A percentile compares a stretch with the other conserved stretches of the same genome.
Conservation (phyloP, 257 asterid species). For the Plantago major region DNA sequence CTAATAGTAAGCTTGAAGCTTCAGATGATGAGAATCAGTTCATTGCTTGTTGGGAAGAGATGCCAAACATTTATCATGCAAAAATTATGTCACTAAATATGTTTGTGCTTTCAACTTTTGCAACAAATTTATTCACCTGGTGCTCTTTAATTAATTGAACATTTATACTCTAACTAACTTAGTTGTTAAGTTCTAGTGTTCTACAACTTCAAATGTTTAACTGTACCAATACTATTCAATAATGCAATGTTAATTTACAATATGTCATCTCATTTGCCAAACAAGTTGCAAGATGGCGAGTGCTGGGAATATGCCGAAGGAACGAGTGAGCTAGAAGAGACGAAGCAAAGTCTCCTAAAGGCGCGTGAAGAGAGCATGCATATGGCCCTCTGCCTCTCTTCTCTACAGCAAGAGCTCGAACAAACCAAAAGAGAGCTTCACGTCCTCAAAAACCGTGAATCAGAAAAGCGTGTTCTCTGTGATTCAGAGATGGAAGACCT, state of each 20-base stretch:
- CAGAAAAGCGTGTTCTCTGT: slow-evolving; percentile 5
- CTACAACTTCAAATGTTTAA: too few relatives aligned
- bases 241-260: neutral
- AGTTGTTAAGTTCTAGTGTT: too few relatives aligned
- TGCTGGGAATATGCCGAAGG: slow-evolving; percentile 15
- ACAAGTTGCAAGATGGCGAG: slow-evolving; percentile 43
- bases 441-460: slow-evolving; percentile 27
- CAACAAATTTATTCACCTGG: too few relatives aligned
- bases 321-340: slow-evolving; percentile 49
- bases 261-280: neutral
- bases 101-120: too few relatives aligned
- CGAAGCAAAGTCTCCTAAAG: slow-evolving; percentile 62
- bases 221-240: too few relatives aligned
- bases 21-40: too few relatives aligned
- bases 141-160: too few relatives aligned
- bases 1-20: neutral
- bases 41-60: too few relatives aligned
- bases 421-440: slow-evolving; percentile 61
- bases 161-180: too few relatives aligned
- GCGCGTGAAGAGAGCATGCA: slow-evolving; percentile 53
- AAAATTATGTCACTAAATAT: too few relatives aligned
- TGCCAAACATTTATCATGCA: too few relatives aligned
- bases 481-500: slow-evolving; percentile 42
- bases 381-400: slow-evolving; percentile 56
- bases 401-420: slow-evolving; percentile 61